phyloP scores from a whole-genome alignment of 1,139 yeast genomes.

The Pichia sp. region DNA sequence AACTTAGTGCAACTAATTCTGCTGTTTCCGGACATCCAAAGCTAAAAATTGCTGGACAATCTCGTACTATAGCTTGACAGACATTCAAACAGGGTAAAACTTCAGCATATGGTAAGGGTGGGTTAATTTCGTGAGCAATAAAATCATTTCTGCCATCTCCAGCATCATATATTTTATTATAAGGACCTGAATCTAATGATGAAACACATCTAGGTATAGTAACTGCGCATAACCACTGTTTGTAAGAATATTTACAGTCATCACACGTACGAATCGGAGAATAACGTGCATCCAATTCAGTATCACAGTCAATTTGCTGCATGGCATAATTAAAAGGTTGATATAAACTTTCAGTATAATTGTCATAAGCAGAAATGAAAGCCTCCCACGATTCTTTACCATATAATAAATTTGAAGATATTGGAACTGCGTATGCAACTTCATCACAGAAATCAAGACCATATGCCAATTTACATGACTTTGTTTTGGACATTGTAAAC shows the following conservation, averaged over 20 bases:
- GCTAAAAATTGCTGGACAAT: constrained; percentile 74
- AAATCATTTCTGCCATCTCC: constrained; percentile 58
- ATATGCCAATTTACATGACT: constrained; percentile 68
- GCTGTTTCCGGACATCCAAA: constrained; percentile 62
- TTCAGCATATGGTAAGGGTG: constrained; percentile 63
- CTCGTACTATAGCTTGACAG: constrained; percentile 71
- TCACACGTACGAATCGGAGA: constrained; percentile 70
- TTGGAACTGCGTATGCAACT: constrained; percentile 88
- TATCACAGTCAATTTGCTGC: constrained; percentile 73
- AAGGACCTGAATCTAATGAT: constrained; percentile 41
- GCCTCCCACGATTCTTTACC: constrained; percentile 26
- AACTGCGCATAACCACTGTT: constrained; percentile 86
- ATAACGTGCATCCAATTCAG: constrained; percentile 58
- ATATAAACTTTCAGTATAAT: constrained; percentile 50
- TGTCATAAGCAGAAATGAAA: constrained; percentile 51
- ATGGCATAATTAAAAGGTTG: constrained; percentile 68
- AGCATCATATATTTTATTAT: constrained; percentile 38
- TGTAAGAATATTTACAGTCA: constrained; percentile 68
- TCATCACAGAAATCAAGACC: constrained; percentile 70
- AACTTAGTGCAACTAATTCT: constrained; percentile 39
- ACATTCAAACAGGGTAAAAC: constrained; percentile 79
- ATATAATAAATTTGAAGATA: constrained; percentile 30
- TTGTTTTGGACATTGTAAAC: constrained; percentile 52
- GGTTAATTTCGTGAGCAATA: constrained; percentile 51
- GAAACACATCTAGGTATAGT: constrained; percentile 79